These are phyloP conservation scores for Pyrenophora tritici-repentis DNA, from an alignment of 2,329 filamentous ascomycete species.

Conservation along the genomic window DNA sequence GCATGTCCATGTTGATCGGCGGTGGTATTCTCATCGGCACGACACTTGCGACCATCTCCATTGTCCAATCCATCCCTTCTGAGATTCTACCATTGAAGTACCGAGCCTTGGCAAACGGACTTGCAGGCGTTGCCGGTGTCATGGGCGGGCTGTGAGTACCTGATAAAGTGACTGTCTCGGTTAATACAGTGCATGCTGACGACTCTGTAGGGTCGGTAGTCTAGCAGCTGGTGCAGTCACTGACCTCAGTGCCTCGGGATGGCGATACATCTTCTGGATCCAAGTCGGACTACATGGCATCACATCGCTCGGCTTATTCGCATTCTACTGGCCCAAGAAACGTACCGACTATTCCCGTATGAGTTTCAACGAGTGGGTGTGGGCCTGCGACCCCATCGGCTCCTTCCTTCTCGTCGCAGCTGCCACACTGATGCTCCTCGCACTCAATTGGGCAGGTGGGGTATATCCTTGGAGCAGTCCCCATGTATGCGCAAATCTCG, in stretches of 20 bases:
- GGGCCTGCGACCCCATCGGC: conserved; percentile 41
- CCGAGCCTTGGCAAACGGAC: conserved; percentile 60
- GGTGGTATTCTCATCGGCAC: conserved; percentile 63
- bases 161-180: background rate
- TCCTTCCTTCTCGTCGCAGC: conserved; percentile 31
- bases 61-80: conserved; percentile 61
- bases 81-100: conserved; percentile 63
- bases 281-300: conserved; percentile 60
- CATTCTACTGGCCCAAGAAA: conserved; percentile 44
- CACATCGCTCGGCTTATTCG: conserved; percentile 55
- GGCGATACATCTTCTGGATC: conserved; percentile 65
- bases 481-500: conserved; percentile 32
- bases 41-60: conserved; percentile 60
- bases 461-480: conserved; percentile 31
- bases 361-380: conserved; percentile 31
- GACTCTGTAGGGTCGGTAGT: conserved; percentile 50
- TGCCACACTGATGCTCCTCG: conserved; percentile 35
- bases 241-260: conserved; percentile 54
- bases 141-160: conserved; percentile 57
- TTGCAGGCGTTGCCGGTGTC: conserved; percentile 57
- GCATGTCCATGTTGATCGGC: conserved; percentile 62
- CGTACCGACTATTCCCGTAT: conserved; percentile 32
- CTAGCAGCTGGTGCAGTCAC: conserved; percentile 60
- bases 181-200: background rate
- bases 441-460: conserved; percentile 41